phyloP scores from a whole-genome alignment of 495 filamentous ascomycete genomes.

The Talaromyces borbonicus region DNA sequence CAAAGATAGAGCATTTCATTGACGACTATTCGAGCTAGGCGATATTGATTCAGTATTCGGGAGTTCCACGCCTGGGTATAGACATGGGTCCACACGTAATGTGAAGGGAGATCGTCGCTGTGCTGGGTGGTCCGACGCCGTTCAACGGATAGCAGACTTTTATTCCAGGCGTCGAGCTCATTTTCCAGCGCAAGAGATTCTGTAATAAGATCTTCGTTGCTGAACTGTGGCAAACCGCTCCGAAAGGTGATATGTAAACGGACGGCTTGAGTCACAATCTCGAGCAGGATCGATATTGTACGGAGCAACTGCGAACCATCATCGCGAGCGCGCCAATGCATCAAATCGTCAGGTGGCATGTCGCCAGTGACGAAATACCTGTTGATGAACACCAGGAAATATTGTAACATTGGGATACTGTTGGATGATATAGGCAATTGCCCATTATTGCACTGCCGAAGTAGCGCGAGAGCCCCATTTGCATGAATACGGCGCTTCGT shows the following conservation, averaged over 20 bases:
- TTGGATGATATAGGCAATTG: slow-evolving; percentile 1
- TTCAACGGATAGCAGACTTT: slow-evolving; percentile 7
- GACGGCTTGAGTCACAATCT: slow-evolving; percentile 16
- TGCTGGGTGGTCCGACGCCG: slow-evolving; percentile 10
- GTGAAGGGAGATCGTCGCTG: slow-evolving; percentile 9
- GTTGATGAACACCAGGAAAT: slow-evolving; percentile 13
- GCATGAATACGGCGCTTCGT: slow-evolving; percentile 16
- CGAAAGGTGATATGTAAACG: slow-evolving; percentile 2
- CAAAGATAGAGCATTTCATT: slow-evolving; percentile 28
- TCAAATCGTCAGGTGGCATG: slow-evolving; percentile 7
- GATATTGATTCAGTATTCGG: slow-evolving; percentile 54
- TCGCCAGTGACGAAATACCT: slow-evolving; percentile 13
- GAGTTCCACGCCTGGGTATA: slow-evolving; percentile 50
- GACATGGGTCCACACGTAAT: slow-evolving; percentile 43
- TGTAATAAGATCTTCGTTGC: slow-evolving; percentile 30
- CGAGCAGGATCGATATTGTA: slow-evolving; percentile 12
- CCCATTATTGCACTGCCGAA: slow-evolving; percentile 9
- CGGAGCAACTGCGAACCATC: neutral
- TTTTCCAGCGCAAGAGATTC: slow-evolving; percentile 38
- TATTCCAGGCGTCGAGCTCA: slow-evolving; percentile 20
- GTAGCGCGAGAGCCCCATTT: slow-evolving; percentile 15
- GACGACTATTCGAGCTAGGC: slow-evolving; percentile 48
- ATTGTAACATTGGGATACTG: slow-evolving; percentile 14
- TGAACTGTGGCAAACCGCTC: slow-evolving; percentile 9
- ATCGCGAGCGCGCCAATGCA: slow-evolving; percentile 10